phyloP scores from a whole-genome alignment of 23 red algal species.

The Cyanidium caldarium region DNA sequence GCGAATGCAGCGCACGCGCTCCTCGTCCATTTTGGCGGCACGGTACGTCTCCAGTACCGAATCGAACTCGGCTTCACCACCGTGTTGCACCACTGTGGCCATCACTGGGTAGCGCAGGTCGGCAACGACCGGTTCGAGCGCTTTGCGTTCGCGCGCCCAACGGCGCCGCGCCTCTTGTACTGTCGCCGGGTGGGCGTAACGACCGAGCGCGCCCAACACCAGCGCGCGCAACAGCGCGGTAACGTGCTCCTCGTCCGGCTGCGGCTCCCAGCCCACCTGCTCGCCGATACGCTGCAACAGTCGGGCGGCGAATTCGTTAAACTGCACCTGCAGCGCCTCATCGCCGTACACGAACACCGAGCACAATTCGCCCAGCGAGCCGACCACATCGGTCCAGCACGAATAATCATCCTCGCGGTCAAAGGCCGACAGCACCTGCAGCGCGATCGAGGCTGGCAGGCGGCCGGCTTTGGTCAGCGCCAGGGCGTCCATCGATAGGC shows the following conservation, averaged over 20 bases:
- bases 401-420: slow-evolving; percentile 16
- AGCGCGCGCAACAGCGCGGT: slow-evolving; percentile 4
- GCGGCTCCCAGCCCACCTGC: slow-evolving; percentile 13
- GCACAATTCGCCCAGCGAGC: slow-evolving; percentile 4
- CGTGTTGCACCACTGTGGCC: slow-evolving; percentile 5
- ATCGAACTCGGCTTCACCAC: slow-evolving; percentile 14
- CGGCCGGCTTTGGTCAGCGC: slow-evolving; percentile 18
- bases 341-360: slow-evolving; percentile 1
- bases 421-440: slow-evolving; percentile 15
- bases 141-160: not conserved
- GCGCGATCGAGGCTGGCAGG: slow-evolving; percentile 2
- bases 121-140: not conserved
- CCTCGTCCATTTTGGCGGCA: slow-evolving; percentile 17
- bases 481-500: slow-evolving; percentile 19
- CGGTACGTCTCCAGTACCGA: not conserved
- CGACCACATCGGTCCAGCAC: slow-evolving; percentile 13
- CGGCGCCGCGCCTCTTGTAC: slow-evolving; percentile 4
- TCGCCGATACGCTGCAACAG: not conserved
- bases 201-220: not conserved
- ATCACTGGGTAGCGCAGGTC: slow-evolving; percentile 14
- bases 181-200: not conserved
- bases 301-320: not conserved
- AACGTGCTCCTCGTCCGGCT: slow-evolving; percentile 14
- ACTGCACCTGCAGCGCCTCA: not conserved
- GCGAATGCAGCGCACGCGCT: slow-evolving; percentile 30